Base-by-base conservation (phyloP, 306 rosid genomes). In the Albizia julibrissin region DNA sequence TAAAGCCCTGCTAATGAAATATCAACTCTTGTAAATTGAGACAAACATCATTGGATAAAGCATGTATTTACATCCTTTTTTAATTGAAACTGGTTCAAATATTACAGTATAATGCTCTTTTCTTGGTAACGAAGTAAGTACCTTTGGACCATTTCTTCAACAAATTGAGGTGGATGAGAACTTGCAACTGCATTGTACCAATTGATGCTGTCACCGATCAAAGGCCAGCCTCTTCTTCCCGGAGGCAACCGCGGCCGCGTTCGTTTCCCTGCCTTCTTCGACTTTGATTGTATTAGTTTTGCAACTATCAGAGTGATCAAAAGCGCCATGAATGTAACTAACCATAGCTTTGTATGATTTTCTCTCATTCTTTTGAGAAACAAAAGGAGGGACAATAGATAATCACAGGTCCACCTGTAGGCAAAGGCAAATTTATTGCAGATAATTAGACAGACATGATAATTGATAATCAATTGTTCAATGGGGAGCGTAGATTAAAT, bases 111-210 rank as follows among this genome's bases (percentile, higher is more conserved):
- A 18, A 52, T 71, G 31, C 58, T 77, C 12, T 84, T 80, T 87
- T 69, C 27, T 69, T 79, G 78, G 37, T 1, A 40, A 49, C 68
- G 27, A 59, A 81, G 77, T 42, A 59, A 79, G 72, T 91, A 91
- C 98, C 98, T 95, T 67, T 88, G 87, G 79, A 89, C 97, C 81
- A 91, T 93, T 82, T 91, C 87, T 86, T 95, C 94, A 42, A 95
- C 98, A 79, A 89, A 95, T 13, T 79, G 87, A 49, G 94, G 92
- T 54, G 99, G 99, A 56, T 95, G 97, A 75, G 98, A 91, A 74
- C 97, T 89, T 71, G 98, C 93, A 76, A 93, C 98, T 42, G 99
- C 97, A 76, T 89, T 87, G 84, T 93, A 91, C 99, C 98, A 95
- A 69, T 83, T 87, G 84, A 93, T 81, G 89, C 98, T 95, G 80